Evolutionary conservation across 176 grass and related monocot genomes (phyloP), one percentile per base, ranked within the genome.

Genomic region (Secale cereale): DNA sequence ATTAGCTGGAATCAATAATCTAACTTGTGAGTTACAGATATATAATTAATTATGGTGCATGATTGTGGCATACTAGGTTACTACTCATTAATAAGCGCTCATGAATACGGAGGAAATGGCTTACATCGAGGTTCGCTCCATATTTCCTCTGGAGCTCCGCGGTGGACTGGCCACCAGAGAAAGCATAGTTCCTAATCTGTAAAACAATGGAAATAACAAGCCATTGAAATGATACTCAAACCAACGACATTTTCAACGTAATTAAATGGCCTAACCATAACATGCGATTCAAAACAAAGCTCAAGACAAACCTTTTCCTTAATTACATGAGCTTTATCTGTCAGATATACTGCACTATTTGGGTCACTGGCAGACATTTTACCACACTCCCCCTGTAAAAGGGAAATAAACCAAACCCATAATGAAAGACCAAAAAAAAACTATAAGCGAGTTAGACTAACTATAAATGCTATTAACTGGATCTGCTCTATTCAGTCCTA

Each of bases 321-420:
- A 79, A 98, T 98, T 68, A 87, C 81, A 71, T 94, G 82, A 77
- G 77, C 17, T 71, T 81, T 86, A 91, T 98, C 88, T 65, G 91
- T 98, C 52, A 98, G 91, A 59, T 95, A 98, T 78, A 98, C 93
- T 54, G 96, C 89, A 68, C 89, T 95, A 88, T 82, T 94, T n/a
- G 91, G 62, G 63, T 98, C 96, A 84, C 93, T 98, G 17, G 96
- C 96, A 22, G 96, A 95, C 96, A 98, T 98, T 84, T 98, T 98
- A 28, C 89, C 92, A 22, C 90, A 92, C 87, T 98, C 93, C 15
- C 93, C 95, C 93, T 95, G 76, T 77, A 27, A 59, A 70, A 46
- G 78, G 56, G 6, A 84, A 67, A 63, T 59, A 87, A 52, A 0
- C 32, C 50, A 29, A 31, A 48, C 25, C 31, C 3, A 17, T 10